A percentile compares a stretch with the other conserved stretches of the same genome.
phyloP scores from a whole-genome alignment of 2,329 filamentous ascomycete genomes.

The Claviceps humidiphila region DNA sequence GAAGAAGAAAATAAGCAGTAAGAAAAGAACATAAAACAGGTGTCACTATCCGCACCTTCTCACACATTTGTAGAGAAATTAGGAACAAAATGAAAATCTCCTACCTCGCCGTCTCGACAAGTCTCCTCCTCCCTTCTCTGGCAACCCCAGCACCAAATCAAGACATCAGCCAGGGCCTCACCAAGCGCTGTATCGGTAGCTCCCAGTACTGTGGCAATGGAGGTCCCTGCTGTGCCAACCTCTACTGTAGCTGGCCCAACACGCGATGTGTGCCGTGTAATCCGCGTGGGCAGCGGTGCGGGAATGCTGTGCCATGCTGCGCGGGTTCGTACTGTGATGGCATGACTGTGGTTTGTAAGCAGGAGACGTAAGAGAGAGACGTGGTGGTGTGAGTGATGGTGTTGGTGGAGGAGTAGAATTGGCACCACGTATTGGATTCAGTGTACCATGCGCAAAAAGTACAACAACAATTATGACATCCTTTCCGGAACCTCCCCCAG shows the following conservation, averaged over 20 bases:
- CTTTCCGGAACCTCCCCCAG: not conserved
- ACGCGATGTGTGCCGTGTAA: not conserved
- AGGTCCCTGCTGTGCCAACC: not conserved
- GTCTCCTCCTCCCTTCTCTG: not conserved
- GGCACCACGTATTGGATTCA: too few relatives aligned
- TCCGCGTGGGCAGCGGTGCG: not conserved
- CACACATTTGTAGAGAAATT: not conserved
- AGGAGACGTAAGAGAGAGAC: not conserved
- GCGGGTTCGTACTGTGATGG: not conserved
- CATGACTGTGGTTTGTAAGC: not conserved
- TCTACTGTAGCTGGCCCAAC: slow-evolving; percentile 2
- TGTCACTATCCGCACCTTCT: not conserved
- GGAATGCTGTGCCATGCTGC: slow-evolving; percentile 3
- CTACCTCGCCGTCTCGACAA: not conserved
- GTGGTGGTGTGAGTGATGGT: not conserved
- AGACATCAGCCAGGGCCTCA: not conserved
- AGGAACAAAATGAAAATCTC: not conserved
- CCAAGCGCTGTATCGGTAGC: not conserved
- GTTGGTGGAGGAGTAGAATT: not conserved
- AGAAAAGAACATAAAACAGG: not conserved
- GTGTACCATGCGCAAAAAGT: too few relatives aligned
- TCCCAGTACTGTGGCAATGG: slow-evolving; percentile 1
- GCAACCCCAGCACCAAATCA: not conserved
- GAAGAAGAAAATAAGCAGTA: not conserved
- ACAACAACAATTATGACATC: not conserved